Evolutionary conservation across 306 rosid species (phyloP).

Genomic region (Prunus mira): DNA sequence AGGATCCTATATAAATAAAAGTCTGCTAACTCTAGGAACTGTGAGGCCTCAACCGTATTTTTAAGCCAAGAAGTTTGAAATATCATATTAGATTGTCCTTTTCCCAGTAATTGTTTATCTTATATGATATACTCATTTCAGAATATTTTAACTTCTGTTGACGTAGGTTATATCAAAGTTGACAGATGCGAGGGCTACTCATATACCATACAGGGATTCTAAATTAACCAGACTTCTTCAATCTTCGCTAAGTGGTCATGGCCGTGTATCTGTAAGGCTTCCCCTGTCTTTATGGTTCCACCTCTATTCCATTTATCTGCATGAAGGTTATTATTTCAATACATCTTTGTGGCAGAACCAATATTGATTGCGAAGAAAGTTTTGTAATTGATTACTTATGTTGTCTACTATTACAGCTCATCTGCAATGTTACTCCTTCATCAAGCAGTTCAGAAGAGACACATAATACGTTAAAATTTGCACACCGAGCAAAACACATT

Average conservation of each 20-base stretch:
- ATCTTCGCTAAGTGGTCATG: slow-evolving; percentile 96
- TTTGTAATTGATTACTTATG: slow-evolving; percentile 22
- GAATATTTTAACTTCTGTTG: slow-evolving; percentile 30
- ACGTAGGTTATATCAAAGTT: slow-evolving; percentile 89
- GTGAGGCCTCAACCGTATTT: slow-evolving; percentile 67
- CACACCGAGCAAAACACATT: slow-evolving; percentile 95
- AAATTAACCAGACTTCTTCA: slow-evolving; percentile 95
- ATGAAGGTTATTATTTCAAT: slow-evolving; percentile 11
- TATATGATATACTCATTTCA: slow-evolving; percentile 5
- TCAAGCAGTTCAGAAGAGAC: slow-evolving; percentile 97
- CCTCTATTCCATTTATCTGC: slow-evolving; percentile 20
- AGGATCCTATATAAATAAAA: slow-evolving; percentile 96
- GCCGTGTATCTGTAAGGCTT: slow-evolving; percentile 93
- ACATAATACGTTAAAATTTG: slow-evolving; percentile 92
- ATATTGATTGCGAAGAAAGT: slow-evolving; percentile 12
- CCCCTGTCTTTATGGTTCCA: slow-evolving; percentile 14
- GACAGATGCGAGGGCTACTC: slow-evolving; percentile 85
- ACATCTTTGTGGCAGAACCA: not conserved
- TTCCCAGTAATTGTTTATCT: not conserved
- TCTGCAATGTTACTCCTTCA: slow-evolving; percentile 96
- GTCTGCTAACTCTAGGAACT: slow-evolving; percentile 97
- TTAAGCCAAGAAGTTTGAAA: slow-evolving; percentile 18
- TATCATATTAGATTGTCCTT: not conserved
- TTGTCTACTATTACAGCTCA: slow-evolving; percentile 63
- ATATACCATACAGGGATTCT: slow-evolving; percentile 95